Base-by-base conservation (phyloP, 1,284 basidiomycete species). In the Coriolopsis trogii region DNA sequence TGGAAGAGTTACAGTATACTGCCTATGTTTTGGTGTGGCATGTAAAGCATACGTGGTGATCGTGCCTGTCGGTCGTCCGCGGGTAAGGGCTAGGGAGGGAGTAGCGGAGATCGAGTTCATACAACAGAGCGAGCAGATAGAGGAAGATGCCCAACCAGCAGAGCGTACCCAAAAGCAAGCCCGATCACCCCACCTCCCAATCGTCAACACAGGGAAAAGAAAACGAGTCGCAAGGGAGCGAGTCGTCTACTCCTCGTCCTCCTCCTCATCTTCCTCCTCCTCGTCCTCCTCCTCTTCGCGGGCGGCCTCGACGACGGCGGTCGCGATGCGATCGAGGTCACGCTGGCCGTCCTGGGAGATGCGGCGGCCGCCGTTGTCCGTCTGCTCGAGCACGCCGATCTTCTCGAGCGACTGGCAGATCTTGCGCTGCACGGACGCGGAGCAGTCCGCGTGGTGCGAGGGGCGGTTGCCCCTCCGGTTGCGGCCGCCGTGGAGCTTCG, bases 321-420 rank as follows among this genome's bases (percentile, higher is more conserved):
- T 95, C 53, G 96, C 96, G 74, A 99, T 99, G 64, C 96, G 96
- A 82, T 98, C 96, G 70, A 99, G 82, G 75, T 99, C 96, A 70
- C 96, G 89, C 74, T 91, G 91, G 62, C 97, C 97, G 72, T 98
- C 96, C 78, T 98, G 95, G 69, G 86, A 89, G 74, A 99, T 98
- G 75, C 92, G 87, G 68, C 96, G 87, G 61, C 96, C 96, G 66
- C 96, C 97, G 72, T 97, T 95, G 53, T 93, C 86, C 56, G 87
- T 84, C 77, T 90, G 85, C 80, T 99, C 96, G 63, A 99, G 84
- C 56, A 99, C 96, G 70, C 95, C 95, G 67, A 99, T 98, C 81
- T 96, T 97, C 84, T 98, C 96, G 62, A 99, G 83, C 50, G 94
- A 88, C 78, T 99, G 96, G 76, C 96, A 92, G 64, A 98, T 73